These are phyloP conservation scores for Botryotinia calthae DNA, from an alignment of 2,329 filamentous ascomycete species.

Conservation along the genomic window DNA sequence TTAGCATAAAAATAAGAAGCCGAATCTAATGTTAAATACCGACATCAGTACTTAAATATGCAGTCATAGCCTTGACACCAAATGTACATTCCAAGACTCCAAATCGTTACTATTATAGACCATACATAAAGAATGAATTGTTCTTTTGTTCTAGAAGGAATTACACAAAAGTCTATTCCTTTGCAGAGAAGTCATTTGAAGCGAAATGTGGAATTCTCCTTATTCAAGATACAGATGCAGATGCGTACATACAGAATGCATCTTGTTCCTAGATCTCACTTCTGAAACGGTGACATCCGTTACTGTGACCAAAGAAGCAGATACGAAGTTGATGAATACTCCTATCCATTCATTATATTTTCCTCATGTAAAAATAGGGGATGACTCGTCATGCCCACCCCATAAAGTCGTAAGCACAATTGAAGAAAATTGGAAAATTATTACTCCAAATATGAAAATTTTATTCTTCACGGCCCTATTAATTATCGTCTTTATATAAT, in stretches of 20 bases:
- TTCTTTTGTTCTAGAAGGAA: not conserved
- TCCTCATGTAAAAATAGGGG: not conserved
- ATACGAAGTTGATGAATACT: not conserved
- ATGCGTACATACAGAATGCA: not conserved
- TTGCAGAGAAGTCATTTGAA: not conserved
- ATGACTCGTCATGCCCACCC: not conserved
- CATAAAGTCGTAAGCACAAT: not conserved
- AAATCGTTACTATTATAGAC: not conserved
- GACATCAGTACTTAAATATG: not conserved
- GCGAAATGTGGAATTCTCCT: not conserved
- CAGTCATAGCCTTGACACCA: not conserved
- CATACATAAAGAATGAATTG: not conserved
- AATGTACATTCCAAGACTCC: not conserved
- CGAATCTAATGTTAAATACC: not conserved
- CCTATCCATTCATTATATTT: not conserved
- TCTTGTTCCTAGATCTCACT: not conserved
- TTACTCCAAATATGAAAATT: not conserved
- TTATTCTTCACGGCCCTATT: slow-evolving; percentile 8
- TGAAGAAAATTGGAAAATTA: not conserved
- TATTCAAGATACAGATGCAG: not conserved
- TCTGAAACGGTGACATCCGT: not conserved
- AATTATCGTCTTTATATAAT: slow-evolving; percentile 16
- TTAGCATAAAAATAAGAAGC: not conserved
- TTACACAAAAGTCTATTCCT: not conserved
- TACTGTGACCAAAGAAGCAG: not conserved